These are phyloP conservation scores for Colletotrichum sp. DNA, from an alignment of 2,329 filamentous ascomycete species.

Conservation along the genomic window DNA sequence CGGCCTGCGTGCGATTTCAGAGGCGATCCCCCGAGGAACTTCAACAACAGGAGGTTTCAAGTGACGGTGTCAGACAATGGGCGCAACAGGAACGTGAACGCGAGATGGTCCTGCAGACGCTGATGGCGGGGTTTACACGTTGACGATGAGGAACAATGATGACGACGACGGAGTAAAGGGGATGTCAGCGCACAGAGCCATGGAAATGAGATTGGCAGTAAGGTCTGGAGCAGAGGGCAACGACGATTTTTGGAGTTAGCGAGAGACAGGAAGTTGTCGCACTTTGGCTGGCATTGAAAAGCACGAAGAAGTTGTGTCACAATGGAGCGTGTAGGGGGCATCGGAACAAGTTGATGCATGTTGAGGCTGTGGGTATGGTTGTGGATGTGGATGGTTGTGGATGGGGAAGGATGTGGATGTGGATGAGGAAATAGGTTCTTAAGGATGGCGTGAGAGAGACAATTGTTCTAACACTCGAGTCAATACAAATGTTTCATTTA, in stretches of 20 bases:
- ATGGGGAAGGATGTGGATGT: too few relatives aligned
- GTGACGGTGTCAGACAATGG: not conserved
- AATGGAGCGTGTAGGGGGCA: not conserved
- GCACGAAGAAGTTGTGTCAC: not conserved
- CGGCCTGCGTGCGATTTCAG: not conserved
- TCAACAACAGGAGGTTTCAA: not conserved
- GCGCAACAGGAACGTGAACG: not conserved
- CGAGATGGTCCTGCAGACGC: not conserved
- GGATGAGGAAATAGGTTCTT: too few relatives aligned
- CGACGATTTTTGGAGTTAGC: fast-evolving
- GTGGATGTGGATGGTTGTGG: not conserved
- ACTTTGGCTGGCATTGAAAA: not conserved
- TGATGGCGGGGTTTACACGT: not conserved
- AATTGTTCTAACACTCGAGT: too few relatives aligned
- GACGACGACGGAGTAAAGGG: not conserved
- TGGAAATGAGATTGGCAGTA: fast-evolving
- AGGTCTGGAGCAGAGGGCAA: not conserved
- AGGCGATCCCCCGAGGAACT: not conserved
- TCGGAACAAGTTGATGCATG: not conserved
- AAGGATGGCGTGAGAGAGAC: too few relatives aligned
- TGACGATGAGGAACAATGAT: not conserved
- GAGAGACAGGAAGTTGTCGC: not conserved
- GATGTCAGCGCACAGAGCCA: too few relatives aligned
- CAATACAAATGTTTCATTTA: too few relatives aligned
- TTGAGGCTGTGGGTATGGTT: not conserved